Evolutionary conservation across 441 rosid genomes (phyloP).

Genomic region (Brassica hybrid): DNA sequence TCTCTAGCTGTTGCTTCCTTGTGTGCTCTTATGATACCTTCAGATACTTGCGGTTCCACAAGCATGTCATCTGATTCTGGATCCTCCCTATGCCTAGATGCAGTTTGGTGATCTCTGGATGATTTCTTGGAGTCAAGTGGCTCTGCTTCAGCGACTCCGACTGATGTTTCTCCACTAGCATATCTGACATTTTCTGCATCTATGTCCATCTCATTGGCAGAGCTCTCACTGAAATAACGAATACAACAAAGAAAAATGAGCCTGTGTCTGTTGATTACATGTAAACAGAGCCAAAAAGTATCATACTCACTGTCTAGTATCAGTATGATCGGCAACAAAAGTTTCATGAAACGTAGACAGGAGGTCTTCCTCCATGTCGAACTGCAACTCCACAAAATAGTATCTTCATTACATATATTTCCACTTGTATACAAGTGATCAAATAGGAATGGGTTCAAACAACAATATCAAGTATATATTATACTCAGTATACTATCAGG

Average conservation of each 20-base stretch:
- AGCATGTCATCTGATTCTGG: slow-evolving; percentile 27
- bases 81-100: slow-evolving; percentile 6
- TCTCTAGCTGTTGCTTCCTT: slow-evolving; percentile 25
- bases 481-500: slow-evolving; percentile 12
- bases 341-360: slow-evolving; percentile 41
- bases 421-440: not conserved
- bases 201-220: slow-evolving; percentile 39
- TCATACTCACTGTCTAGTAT: slow-evolving; percentile 56
- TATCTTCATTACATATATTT: slow-evolving; percentile 1
- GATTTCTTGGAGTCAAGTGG: slow-evolving; percentile 1
- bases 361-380: slow-evolving; percentile 48
- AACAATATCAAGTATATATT: slow-evolving; percentile 11
- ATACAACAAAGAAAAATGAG: slow-evolving; percentile 34
- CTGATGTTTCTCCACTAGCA: slow-evolving; percentile 30
- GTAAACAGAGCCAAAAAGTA: not conserved
- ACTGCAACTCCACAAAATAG: slow-evolving; percentile 48
- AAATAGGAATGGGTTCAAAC: slow-evolving; percentile 12
- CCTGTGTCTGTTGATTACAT: slow-evolving; percentile 6
- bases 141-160: slow-evolving; percentile 15
- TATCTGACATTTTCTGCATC: slow-evolving; percentile 25
- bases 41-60: slow-evolving; percentile 28
- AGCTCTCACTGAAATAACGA: slow-evolving; percentile 48
- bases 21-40: too few relatives aligned
- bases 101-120: slow-evolving; percentile 20
- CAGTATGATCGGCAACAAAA: slow-evolving; percentile 41